These are phyloP conservation scores for Falciphora oryzae DNA, from an alignment of 2,329 filamentous ascomycete species.

Conservation along the genomic window DNA sequence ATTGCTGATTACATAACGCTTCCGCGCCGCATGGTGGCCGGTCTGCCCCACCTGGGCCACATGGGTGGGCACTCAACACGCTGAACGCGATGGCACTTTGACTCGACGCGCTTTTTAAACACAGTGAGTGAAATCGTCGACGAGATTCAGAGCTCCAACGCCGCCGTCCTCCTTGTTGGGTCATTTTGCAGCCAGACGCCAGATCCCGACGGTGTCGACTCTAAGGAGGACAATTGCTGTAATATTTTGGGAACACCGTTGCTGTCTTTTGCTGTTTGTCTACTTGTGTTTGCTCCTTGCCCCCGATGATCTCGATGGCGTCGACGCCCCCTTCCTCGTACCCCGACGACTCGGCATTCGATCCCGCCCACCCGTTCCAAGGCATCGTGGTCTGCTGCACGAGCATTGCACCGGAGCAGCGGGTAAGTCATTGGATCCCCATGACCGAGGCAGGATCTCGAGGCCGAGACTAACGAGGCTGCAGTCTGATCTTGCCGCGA, in stretches of 20 bases:
- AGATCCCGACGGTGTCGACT: neutral
- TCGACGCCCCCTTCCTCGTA: slow-evolving; percentile 11
- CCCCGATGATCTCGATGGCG: neutral
- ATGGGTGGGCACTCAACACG: neutral
- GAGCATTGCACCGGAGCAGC: slow-evolving; percentile 70
- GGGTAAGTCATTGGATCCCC: slow-evolving; percentile 46
- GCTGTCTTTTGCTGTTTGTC: neutral
- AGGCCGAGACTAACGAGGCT: neutral
- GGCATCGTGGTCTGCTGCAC: slow-evolving; percentile 84
- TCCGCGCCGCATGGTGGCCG: no score
- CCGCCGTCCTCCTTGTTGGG: neutral
- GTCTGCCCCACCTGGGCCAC: no score
- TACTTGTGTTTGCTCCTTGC: neutral
- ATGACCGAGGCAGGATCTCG: slow-evolving; percentile 6
- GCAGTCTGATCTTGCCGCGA: slow-evolving; percentile 51
- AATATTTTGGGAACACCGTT: neutral
- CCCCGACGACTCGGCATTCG: slow-evolving; percentile 30
- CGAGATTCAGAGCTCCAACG: no score
- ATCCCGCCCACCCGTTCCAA: slow-evolving; percentile 58
- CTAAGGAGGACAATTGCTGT: neutral
- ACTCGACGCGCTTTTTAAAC: neutral
- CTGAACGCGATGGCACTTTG: neutral
- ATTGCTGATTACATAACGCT: neutral
- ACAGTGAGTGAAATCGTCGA: no score
- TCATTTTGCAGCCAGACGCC: neutral